Conservation (phyloP, 495 filamentous ascomycete species). For the Echria macrotheca region DNA sequence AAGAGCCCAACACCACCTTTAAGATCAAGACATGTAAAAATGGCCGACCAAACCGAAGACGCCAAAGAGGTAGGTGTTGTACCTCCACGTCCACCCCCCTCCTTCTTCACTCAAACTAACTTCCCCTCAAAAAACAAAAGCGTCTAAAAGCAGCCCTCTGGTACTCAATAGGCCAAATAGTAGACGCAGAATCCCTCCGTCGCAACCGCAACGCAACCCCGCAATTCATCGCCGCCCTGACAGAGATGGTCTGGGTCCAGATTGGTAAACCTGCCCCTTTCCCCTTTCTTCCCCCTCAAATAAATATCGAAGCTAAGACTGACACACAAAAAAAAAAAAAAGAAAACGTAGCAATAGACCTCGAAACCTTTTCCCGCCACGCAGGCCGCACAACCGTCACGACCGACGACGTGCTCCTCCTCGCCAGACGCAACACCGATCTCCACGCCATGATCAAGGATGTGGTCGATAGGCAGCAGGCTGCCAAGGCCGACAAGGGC, state of each 20-base stretch:
- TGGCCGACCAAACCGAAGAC: no score
- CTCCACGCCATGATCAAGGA: conserved; percentile 66
- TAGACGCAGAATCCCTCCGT: conserved; percentile 76
- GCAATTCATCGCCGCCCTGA: conserved; percentile 89
- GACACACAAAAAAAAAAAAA: no score
- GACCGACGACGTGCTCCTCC: conserved; percentile 79
- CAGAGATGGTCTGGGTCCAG: conserved; percentile 86
- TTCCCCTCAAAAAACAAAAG: no score
- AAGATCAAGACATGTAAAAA: no score
- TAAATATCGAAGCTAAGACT: no score
- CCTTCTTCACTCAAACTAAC: no score
- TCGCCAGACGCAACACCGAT: conserved; percentile 80
- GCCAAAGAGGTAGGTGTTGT: no score
- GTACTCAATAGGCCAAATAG: conserved; percentile 81
- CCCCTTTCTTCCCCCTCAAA: neutral
- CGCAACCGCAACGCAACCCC: conserved; percentile 82
- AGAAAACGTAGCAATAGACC: conserved; percentile 71
- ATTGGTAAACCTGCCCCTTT: conserved; percentile 55
- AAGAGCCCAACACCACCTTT: no score
- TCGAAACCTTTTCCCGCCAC: conserved; percentile 81
- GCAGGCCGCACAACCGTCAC: conserved; percentile 78
- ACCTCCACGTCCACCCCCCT: no score
- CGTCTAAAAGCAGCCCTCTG: conserved; percentile 94
- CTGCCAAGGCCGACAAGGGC: conserved; percentile 19
- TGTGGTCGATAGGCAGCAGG: conserved; percentile 57